Conservation (phyloP, 2,329 filamentous ascomycete species). For the Nigrospora osmanthi region DNA sequence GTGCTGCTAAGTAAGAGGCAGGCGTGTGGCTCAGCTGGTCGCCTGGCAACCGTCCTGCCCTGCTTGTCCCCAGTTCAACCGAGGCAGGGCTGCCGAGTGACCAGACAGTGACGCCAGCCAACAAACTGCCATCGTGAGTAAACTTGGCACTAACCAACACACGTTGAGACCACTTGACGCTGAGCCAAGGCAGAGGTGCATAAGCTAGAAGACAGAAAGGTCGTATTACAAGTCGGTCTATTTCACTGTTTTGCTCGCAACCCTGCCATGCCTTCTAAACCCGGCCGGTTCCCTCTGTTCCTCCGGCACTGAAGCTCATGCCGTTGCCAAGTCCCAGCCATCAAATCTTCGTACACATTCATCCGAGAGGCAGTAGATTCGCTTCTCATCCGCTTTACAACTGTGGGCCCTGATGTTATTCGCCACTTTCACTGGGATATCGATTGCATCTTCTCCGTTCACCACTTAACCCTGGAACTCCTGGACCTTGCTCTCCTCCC, state of each 20-base stretch:
- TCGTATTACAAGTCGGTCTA: conserved; percentile 7
- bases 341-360: conserved; percentile 6
- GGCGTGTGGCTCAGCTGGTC: too few relatives aligned
- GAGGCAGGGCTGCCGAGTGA: too few relatives aligned
- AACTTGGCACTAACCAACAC: too few relatives aligned
- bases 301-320: background rate
- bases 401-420: background rate
- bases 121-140: too few relatives aligned
- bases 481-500: conserved; percentile 51
- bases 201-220: conserved; percentile 2
- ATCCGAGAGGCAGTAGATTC: conserved; percentile 1
- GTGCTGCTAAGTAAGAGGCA: too few relatives aligned
- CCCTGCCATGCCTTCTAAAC: conserved; percentile 3
- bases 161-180: too few relatives aligned
- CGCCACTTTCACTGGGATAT: background rate
- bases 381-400: background rate
- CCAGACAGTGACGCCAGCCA: too few relatives aligned
- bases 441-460: background rate
- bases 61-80: too few relatives aligned
- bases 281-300: background rate
- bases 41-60: too few relatives aligned
- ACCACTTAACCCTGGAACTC: conserved; percentile 49
- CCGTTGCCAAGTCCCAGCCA: background rate
- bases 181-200: too few relatives aligned
- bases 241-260: conserved; percentile 2